phyloP scores from a whole-genome alignment of 2,329 filamentous ascomycete genomes.

The Cordyceps pruinosa region DNA sequence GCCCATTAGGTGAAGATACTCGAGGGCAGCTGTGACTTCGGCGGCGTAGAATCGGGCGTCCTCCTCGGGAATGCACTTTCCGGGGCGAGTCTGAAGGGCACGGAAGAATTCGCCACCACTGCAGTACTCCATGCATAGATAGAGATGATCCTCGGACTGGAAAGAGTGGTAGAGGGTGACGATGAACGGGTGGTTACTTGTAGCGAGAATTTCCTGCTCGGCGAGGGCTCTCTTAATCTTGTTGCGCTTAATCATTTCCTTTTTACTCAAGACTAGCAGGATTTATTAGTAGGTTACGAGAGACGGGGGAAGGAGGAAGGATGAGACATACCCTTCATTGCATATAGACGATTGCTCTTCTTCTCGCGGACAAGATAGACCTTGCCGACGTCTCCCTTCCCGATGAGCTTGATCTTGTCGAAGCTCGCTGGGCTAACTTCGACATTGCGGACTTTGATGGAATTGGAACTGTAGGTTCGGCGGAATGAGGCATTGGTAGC shows the following conservation, averaged over 20 bases:
- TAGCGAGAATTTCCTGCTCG: slow-evolving; percentile 95
- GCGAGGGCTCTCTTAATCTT: slow-evolving; percentile 98
- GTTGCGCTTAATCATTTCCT: slow-evolving; percentile 99
- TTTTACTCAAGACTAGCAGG: slow-evolving; percentile 82
- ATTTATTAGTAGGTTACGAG: neutral
- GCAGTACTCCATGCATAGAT: slow-evolving; percentile 99
- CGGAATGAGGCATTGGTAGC: slow-evolving; percentile 69
- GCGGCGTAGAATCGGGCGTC: slow-evolving; percentile 96
- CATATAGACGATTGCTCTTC: slow-evolving; percentile 90
- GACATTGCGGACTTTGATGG: slow-evolving; percentile 95
- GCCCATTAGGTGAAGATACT: slow-evolving; percentile 97
- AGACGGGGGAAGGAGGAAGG: neutral
- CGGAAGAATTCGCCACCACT: slow-evolving; percentile 98
- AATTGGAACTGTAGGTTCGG: slow-evolving; percentile 96
- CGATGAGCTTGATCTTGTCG: slow-evolving; percentile 99
- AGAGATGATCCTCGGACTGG: slow-evolving; percentile 96
- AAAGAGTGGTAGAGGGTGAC: slow-evolving; percentile 98
- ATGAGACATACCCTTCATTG: slow-evolving; percentile 79
- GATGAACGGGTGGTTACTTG: slow-evolving; percentile 98
- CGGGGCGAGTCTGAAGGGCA: slow-evolving; percentile 89
- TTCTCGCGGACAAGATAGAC: slow-evolving; percentile 97
- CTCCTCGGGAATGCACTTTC: slow-evolving; percentile 95
- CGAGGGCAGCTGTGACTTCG: slow-evolving; percentile 90
- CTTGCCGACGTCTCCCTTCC: slow-evolving; percentile 97
- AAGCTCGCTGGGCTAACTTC: slow-evolving; percentile 94